These are phyloP conservation scores for Sorghum bicolor DNA, from an alignment of 176 grass and related monocot species.

Conservation along the genomic window Sorghum_bicolor_NCBIv3 NC_012873.2:13779001-13779500, in stretches of 20 bases:
- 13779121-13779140: background rate
- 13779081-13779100: background rate
- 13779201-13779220: background rate
- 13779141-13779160: background rate
- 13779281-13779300: background rate
- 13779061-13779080: background rate
- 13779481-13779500: constrained; percentile 54
- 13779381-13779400: background rate
- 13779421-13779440: background rate
- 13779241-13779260: background rate
- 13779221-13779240: background rate
- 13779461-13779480: constrained; percentile 54
- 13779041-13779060: background rate
- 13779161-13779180: background rate
- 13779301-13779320: background rate
- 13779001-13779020: background rate
- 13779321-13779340: background rate
- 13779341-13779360: background rate
- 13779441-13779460: constrained; percentile 36
- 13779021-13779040: background rate
- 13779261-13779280: background rate
- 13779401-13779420: background rate
- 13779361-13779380: background rate
- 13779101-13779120: background rate
- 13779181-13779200: background rate